Evolutionary conservation across 441 rosid species (phyloP).

Genomic region (Bocquillonia castaneifolia): DNA sequence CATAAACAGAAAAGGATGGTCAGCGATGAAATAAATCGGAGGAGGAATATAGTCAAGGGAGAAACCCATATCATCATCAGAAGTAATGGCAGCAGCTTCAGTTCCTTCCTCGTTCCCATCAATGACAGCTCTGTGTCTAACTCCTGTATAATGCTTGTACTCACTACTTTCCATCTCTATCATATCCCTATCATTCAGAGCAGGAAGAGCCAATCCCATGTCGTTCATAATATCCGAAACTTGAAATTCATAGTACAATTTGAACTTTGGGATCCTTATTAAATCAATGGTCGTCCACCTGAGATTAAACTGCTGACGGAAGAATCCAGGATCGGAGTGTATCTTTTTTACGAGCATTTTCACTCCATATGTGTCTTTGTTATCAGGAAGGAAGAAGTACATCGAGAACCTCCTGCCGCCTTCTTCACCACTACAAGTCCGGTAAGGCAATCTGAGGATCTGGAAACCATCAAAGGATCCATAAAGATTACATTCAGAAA

Average conservation of each 20-base stretch:
- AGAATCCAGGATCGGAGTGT: background rate
- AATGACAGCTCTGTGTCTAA: constrained; percentile 13
- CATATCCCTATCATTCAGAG: background rate
- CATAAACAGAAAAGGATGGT: background rate
- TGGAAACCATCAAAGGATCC: constrained; percentile 5
- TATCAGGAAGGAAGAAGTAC: constrained; percentile 9
- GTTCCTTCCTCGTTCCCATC: constrained; percentile 24
- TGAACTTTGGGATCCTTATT: constrained; percentile 17
- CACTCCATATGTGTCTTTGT: background rate
- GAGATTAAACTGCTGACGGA: background rate
- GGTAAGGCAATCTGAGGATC: background rate
- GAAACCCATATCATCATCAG: background rate
- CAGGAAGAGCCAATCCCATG: constrained; percentile 8
- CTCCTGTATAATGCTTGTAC: background rate
- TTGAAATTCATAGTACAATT: constrained; percentile 16
- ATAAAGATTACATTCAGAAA: background rate
- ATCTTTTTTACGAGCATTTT: background rate
- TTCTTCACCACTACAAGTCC: no score
- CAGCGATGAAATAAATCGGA: background rate
- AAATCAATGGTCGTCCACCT: background rate
- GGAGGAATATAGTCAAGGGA: background rate
- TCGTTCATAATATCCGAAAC: background rate
- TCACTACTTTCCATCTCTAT: background rate
- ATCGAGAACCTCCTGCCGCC: no score
- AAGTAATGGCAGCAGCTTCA: constrained; percentile 17